Conservation (phyloP, 1,139 yeast species). For the Nadsonia starkeyi-henricii region DNA sequence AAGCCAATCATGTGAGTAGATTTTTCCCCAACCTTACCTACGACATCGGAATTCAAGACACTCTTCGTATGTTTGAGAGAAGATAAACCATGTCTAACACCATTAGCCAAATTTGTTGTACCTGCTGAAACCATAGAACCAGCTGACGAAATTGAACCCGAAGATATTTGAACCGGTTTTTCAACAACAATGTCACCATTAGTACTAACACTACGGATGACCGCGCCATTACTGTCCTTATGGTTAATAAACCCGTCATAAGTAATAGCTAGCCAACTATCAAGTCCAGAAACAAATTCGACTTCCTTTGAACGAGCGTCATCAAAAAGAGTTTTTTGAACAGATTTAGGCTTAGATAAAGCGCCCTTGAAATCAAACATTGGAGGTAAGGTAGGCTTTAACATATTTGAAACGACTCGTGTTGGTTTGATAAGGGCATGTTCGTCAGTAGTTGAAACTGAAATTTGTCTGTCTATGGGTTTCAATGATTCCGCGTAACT, state of each 20-base stretch:
- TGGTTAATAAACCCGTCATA: conserved; percentile 1
- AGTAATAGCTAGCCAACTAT: conserved; percentile 19
- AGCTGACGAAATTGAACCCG: conserved; percentile 1
- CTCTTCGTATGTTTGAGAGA: conserved; percentile 15
- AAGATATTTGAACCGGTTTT: background rate
- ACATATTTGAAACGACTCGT: background rate
- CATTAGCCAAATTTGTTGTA: conserved; percentile 3
- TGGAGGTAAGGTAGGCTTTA: conserved; percentile 20
- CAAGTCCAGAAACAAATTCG: conserved; percentile 23
- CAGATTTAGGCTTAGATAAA: conserved; percentile 16
- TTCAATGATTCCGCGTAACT: background rate
- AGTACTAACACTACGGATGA: conserved; percentile 3
- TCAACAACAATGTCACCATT: conserved; percentile 1
- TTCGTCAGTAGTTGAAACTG: background rate
- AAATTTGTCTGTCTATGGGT: background rate
- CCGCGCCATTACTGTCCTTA: background rate
- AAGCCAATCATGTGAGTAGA: conserved; percentile 16
- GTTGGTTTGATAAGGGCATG: background rate
- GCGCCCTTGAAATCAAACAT: conserved; percentile 22
- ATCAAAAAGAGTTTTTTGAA: conserved; percentile 18
- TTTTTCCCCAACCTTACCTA: conserved; percentile 9
- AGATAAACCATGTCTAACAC: conserved; percentile 3
- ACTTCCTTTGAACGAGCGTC: conserved; percentile 18
- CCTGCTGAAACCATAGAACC: conserved; percentile 1
- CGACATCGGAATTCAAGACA: conserved; percentile 11